These are phyloP conservation scores for Gremmenia infestans DNA, from an alignment of 2,329 filamentous ascomycete species.

Conservation along the genomic window DNA sequence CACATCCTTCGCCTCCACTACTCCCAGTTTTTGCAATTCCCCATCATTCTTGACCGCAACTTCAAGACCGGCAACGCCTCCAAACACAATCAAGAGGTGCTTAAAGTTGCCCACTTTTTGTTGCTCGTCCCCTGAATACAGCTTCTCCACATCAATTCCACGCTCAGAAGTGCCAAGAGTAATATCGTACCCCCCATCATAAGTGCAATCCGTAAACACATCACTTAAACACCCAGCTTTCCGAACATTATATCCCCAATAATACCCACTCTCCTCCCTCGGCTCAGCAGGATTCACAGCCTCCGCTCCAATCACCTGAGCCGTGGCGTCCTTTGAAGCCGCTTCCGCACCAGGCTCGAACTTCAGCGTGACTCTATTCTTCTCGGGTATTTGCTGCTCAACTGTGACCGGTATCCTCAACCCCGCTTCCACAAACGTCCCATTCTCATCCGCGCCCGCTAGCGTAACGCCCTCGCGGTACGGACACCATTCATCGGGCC, in stretches of 20 bases:
- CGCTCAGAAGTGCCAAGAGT: constrained; percentile 79
- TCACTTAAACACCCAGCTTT: constrained; percentile 60
- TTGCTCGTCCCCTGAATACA: constrained; percentile 26
- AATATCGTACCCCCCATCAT: constrained; percentile 73
- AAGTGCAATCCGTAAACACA: constrained; percentile 73
- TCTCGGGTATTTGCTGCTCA: constrained; percentile 52
- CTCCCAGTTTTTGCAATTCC: constrained; percentile 49
- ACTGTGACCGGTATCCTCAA: constrained; percentile 45
- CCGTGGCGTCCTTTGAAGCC: constrained; percentile 26
- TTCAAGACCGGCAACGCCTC: constrained; percentile 75
- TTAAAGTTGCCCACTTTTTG: constrained; percentile 45
- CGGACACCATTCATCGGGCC: constrained; percentile 69
- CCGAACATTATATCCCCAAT: constrained; percentile 78
- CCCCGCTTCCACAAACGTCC: constrained; percentile 54
- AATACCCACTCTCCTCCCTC: constrained; percentile 72
- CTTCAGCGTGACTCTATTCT: constrained; percentile 69
- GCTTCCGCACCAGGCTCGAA: constrained; percentile 46
- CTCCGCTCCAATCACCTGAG: constrained; percentile 38
- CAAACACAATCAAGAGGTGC: constrained; percentile 74
- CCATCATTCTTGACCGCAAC: constrained; percentile 61
- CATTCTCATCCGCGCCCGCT: constrained; percentile 38
- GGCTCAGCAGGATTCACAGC: constrained; percentile 65
- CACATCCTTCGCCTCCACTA: constrained; percentile 60
- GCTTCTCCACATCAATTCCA: constrained; percentile 44
- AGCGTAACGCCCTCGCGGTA: constrained; percentile 75